Percentiles rank a stretch among this genome's conserved stretches.
Evolutionary conservation across 768 basidiomycete species (phyloP).

Genomic region (Lactifluus subvellereus): DNA sequence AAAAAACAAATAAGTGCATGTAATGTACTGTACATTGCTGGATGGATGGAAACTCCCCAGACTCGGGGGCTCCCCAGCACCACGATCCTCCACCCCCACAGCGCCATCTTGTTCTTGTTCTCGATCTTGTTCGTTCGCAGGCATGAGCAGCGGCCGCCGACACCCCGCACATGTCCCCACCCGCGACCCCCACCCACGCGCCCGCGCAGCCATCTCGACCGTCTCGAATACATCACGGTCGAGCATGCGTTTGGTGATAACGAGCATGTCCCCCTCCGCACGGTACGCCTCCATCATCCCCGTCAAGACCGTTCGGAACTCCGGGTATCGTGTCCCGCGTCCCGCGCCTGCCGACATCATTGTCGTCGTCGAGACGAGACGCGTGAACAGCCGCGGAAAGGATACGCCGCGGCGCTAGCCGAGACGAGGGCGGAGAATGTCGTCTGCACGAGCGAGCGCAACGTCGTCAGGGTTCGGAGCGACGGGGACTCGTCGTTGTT

Average conservation of each 20-base stretch:
- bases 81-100: too few relatives aligned
- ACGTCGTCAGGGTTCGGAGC: slow-evolving; percentile 33
- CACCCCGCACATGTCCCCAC: slow-evolving; percentile 48
- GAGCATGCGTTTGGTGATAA: slow-evolving; percentile 76
- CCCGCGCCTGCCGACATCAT: too few relatives aligned
- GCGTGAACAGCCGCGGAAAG: slow-evolving; percentile 45
- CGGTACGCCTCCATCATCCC: slow-evolving; percentile 95
- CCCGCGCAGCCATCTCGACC: slow-evolving; percentile 37
- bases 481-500: background rate
- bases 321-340: background rate
- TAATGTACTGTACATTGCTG: slow-evolving; percentile 30
- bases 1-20: too few relatives aligned
- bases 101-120: too few relatives aligned
- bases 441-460: slow-evolving; percentile 48
- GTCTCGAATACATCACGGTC: slow-evolving; percentile 66
- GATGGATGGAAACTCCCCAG: background rate
- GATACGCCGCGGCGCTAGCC: slow-evolving; percentile 46
- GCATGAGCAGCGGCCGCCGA: slow-evolving; percentile 43
- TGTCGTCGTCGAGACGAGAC: slow-evolving; percentile 75
- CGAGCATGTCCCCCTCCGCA: slow-evolving; percentile 83
- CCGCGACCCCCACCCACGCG: slow-evolving; percentile 56
- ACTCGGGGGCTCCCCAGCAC: too few relatives aligned
- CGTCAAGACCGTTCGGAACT: slow-evolving; percentile 38
- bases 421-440: slow-evolving; percentile 82
- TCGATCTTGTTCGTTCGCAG: background rate